Conservation (phyloP, 192 early-diverging fungal species). For the Rhizophagus sp. region DNA sequence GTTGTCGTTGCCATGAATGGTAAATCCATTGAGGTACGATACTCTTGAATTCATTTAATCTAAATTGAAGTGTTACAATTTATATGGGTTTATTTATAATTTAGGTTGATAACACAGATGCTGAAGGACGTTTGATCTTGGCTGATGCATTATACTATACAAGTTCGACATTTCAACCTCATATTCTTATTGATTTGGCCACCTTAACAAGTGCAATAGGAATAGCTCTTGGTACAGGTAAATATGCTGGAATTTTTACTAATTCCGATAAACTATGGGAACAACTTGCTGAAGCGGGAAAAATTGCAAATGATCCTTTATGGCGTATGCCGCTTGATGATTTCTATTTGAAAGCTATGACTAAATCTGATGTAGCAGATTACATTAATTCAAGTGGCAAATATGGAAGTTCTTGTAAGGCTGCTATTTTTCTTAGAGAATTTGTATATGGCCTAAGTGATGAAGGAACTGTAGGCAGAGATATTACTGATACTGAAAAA, state of each 20-base stretch:
- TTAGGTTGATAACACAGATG: slow-evolving; percentile 83
- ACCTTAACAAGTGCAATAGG: slow-evolving; percentile 95
- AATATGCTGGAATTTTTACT: slow-evolving; percentile 87
- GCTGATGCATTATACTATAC: slow-evolving; percentile 91
- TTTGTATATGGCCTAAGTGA: slow-evolving; percentile 65
- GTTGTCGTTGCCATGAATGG: slow-evolving; percentile 88
- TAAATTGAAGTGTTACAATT: not conserved
- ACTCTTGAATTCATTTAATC: not conserved
- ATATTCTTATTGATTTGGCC: slow-evolving; percentile 77
- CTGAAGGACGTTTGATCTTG: slow-evolving; percentile 84
- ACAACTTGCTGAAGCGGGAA: slow-evolving; percentile 62
- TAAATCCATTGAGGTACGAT: slow-evolving; percentile 77
- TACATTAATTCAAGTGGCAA: slow-evolving; percentile 79
- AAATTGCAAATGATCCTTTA: slow-evolving; percentile 72
- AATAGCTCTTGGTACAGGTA: slow-evolving; percentile 75
- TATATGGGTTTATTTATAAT: not conserved
- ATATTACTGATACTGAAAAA: slow-evolving; percentile 24
- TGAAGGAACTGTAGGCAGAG: not conserved
- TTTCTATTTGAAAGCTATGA: slow-evolving; percentile 69
- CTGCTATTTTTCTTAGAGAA: slow-evolving; percentile 86
- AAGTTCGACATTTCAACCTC: slow-evolving; percentile 66
- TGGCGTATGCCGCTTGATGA: slow-evolving; percentile 94
- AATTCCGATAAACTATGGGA: slow-evolving; percentile 75
- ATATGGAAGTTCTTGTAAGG: slow-evolving; percentile 84
- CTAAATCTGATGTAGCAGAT: slow-evolving; percentile 80